Base-by-base conservation (phyloP, 1,284 basidiomycete genomes). In the Cryptococcus deneoformans region DNA sequence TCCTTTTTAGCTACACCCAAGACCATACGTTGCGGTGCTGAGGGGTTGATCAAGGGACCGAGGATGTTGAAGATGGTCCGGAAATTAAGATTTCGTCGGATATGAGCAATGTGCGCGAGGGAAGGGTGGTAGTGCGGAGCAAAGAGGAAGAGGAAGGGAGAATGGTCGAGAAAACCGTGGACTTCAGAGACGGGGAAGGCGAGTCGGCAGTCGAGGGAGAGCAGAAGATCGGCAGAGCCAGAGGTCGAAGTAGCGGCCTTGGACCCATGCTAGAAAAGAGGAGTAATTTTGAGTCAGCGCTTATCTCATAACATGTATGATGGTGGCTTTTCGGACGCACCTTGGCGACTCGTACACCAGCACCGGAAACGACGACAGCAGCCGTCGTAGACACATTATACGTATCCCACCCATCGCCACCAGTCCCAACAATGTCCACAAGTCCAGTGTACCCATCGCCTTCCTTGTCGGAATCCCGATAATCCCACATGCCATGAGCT, bases 341-440 rank as follows among this genome's bases (percentile, higher is more conserved):
- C 82, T 98, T 98, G 77, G 93, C 87, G 0, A 98, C 91, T 52
- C 92, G 83, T 1, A 91, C 89, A 12, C 95, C 95, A 0, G 93
- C 90, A 12, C 95, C 95, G 16, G 92, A 92, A 29, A 94, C 94
- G 16, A 99, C 91, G 59, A 99, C 85, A 3, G 86, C 93, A 1
- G 95, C 95, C 0, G 92, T 90, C 0, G 95, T 98, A 69, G 92
- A 95, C 46, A 98, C 94, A 75, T 99, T 98, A 83, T 95, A 99
- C 0, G 95, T 89, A 70, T 98, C 92, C 79, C 95, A 87, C 0
- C 94, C 94, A 78, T 98, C 95, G 10, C 95, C 95, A n/a, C 95
- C 95, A 0, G 87, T 89, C 12, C 89, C 84, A 53, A 87, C 87
- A 60, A 82, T 85, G 78, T 80, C 86, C 9, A 80, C 79, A 46